Conservation (phyloP, 2,329 filamentous ascomycete genomes). For the Colletotrichum cereale region DNA sequence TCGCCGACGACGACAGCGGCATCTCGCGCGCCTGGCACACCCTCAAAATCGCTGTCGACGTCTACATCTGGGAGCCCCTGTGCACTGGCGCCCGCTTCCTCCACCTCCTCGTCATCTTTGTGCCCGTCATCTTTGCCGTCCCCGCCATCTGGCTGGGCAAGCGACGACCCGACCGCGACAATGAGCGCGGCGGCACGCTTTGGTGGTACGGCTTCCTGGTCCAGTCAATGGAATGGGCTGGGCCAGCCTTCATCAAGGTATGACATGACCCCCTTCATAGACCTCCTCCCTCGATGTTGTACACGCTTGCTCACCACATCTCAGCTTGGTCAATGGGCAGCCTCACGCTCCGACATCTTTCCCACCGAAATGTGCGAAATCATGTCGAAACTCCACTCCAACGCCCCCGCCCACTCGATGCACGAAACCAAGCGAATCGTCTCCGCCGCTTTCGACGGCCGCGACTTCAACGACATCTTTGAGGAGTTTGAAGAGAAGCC, state of each 20-base stretch:
- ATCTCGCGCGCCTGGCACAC: constrained; percentile 69
- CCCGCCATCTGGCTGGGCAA: constrained; percentile 85
- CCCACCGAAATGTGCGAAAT: constrained; percentile 90
- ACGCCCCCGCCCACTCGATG: constrained; percentile 92
- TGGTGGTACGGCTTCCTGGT: constrained; percentile 97
- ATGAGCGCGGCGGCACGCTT: constrained; percentile 83
- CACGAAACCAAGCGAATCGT: constrained; percentile 83
- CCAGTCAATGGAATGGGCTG: constrained; percentile 89
- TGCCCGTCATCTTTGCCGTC: constrained; percentile 85
- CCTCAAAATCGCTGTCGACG: constrained; percentile 76
- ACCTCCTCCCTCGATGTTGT: background rate
- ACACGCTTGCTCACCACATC: background rate
- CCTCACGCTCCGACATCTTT: constrained; percentile 96
- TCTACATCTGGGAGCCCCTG: constrained; percentile 85
- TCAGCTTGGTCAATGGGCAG: constrained; percentile 96
- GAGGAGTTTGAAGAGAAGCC: constrained; percentile 93
- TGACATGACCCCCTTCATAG: background rate
- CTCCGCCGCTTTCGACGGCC: constrained; percentile 82
- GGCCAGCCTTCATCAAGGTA: constrained; percentile 97
- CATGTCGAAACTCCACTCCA: constrained; percentile 95
- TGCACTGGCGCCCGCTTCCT: constrained; percentile 90
- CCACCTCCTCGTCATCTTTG: constrained; percentile 88
- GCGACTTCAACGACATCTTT: constrained; percentile 90
- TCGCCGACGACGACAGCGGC: constrained; percentile 72
- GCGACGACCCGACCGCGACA: constrained; percentile 72